Conservation (phyloP, 2,329 filamentous ascomycete genomes). For the Ceratocystis diversiconidia region DNA sequence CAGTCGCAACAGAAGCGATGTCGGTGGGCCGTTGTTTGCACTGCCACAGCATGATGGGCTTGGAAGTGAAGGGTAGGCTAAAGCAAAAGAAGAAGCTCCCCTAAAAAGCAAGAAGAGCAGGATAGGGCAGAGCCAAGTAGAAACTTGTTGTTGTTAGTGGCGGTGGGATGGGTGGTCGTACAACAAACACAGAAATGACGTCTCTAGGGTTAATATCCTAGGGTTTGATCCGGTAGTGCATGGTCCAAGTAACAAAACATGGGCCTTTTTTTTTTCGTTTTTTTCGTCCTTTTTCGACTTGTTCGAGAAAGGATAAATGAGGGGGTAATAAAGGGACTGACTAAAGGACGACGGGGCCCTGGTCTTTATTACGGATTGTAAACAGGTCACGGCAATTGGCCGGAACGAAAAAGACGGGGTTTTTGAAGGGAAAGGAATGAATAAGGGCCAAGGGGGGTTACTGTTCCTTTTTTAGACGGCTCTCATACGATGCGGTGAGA, state of each 20-base stretch:
- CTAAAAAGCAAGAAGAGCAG: neutral
- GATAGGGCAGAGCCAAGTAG: neutral
- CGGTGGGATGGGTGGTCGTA: neutral
- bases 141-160: neutral
- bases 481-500: neutral
- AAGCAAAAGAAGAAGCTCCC: neutral
- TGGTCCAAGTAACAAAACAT: neutral
- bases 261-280: neutral
- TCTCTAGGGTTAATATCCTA: neutral
- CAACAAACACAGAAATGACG: neutral
- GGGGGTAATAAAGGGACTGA: neutral
- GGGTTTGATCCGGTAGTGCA: neutral
- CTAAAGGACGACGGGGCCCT: neutral
- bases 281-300: neutral
- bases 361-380: neutral
- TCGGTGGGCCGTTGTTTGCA: conserved; percentile 9
- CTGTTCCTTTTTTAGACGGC: neutral
- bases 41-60: conserved; percentile 15
- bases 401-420: conserved; percentile 7
- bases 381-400: conserved; percentile 13
- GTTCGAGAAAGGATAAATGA: neutral
- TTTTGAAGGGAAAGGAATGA: neutral
- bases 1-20: neutral
- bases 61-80: neutral
- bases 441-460: neutral